Percentiles rank a stretch among this genome's conserved stretches.
phyloP scores from a whole-genome alignment of 176 grass and related monocot species.

The Rhynchospora breviuscula region DNA sequence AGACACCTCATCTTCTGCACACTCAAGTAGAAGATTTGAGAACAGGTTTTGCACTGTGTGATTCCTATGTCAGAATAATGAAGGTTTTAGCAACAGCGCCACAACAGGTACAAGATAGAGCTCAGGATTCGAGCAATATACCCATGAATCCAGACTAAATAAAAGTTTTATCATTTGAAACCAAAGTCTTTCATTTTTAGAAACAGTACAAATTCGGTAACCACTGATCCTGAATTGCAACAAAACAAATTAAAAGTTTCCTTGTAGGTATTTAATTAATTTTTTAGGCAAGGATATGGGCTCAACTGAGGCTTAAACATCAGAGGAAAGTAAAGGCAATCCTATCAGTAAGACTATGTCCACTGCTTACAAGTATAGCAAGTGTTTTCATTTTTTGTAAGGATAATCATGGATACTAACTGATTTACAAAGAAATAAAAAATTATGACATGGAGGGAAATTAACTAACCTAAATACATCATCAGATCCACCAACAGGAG shows the following conservation, averaged over 20 bases:
- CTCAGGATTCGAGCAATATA: neutral
- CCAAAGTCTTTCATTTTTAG: neutral
- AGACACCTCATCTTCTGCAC: slow-evolving; percentile 86
- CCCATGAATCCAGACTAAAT: neutral
- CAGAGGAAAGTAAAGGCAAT: neutral
- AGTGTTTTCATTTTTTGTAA: neutral
- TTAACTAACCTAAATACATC: slow-evolving; percentile 70
- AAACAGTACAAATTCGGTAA: neutral
- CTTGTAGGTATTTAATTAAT: neutral
- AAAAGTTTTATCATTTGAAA: neutral
- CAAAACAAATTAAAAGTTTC: neutral
- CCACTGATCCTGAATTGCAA: neutral
- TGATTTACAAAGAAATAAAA: neutral
- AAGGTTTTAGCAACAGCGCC: neutral
- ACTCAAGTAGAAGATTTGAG: slow-evolving; percentile 67
- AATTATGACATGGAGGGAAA: neutral
- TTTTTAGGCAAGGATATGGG: neutral
- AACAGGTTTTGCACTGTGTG: slow-evolving; percentile 65
- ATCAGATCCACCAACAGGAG: slow-evolving; percentile 32
- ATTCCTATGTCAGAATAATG: slow-evolving; percentile 29
- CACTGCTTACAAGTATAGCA: neutral
- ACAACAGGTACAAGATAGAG: neutral
- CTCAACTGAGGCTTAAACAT: neutral
- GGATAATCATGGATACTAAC: neutral
- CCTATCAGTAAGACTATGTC: neutral